Evolutionary conservation across 2,329 filamentous ascomycete species (phyloP).

Genomic region (Fusarium torreyae): DNA sequence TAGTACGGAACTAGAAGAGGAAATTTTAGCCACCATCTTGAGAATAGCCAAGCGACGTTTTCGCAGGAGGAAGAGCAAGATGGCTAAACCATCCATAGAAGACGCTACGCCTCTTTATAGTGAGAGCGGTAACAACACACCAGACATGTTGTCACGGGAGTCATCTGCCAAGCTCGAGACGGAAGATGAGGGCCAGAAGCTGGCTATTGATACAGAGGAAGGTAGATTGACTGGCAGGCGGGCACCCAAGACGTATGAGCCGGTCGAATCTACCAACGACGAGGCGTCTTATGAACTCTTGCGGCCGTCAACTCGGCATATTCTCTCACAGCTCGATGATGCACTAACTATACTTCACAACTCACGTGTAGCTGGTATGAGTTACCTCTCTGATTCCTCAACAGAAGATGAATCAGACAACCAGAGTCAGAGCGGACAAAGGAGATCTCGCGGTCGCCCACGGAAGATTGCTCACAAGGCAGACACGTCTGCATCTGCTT

Average conservation of each 20-base stretch:
- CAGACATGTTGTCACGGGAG: conserved; percentile 30
- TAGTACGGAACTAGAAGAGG: conserved; percentile 77
- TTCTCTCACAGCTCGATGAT: conserved; percentile 78
- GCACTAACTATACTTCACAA: conserved; percentile 80
- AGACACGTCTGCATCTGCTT: conserved; percentile 25
- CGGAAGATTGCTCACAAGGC: conserved; percentile 29
- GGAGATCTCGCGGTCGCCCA: conserved; percentile 50
- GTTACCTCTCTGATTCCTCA: conserved; percentile 57
- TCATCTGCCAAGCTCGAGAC: conserved; percentile 35
- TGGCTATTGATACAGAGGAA: conserved; percentile 15
- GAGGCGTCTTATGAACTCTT: conserved; percentile 75
- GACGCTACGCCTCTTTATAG: conserved; percentile 13
- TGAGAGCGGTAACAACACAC: conserved; percentile 27
- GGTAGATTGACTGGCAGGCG: neutral
- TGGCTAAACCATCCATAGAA: conserved; percentile 45
- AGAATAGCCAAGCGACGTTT: conserved; percentile 78
- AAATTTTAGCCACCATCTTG: conserved; percentile 76
- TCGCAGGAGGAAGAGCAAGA: conserved; percentile 44
- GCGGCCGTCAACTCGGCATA: conserved; percentile 77
- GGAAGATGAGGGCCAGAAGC: conserved; percentile 40
- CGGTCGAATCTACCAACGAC: conserved; percentile 79
- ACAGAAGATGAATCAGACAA: conserved; percentile 57
- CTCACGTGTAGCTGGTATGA: conserved; percentile 67
- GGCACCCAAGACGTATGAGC: conserved; percentile 55
- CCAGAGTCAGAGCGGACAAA: conserved; percentile 44